phyloP scores from a whole-genome alignment of 805 yeast genomes.

The Candida broadrunensis region DNA sequence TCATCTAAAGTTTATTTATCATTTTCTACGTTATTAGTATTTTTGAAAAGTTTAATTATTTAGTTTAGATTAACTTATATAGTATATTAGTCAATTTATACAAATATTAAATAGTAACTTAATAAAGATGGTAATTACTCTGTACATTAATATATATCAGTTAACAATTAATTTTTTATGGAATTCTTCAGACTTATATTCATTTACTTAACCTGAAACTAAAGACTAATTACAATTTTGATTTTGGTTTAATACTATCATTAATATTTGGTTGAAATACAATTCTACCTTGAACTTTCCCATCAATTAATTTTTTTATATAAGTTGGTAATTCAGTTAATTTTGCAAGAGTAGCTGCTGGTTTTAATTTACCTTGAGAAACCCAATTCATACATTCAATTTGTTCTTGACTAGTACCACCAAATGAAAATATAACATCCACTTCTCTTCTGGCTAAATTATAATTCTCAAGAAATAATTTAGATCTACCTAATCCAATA shows the following conservation, averaged over 20 bases:
- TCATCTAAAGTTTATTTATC: no score
- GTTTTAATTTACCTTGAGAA: constrained; percentile 35
- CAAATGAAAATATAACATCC: constrained; percentile 36
- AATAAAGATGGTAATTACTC: no score
- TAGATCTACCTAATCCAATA: constrained; percentile 41
- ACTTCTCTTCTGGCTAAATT: constrained; percentile 41
- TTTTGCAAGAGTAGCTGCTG: constrained; percentile 25
- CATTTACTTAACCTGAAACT: no score
- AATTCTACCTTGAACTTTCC: constrained; percentile 41
- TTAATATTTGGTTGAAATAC: constrained; percentile 28
- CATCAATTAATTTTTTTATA: constrained; percentile 31
- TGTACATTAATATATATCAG: no score
- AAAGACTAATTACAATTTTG: no score
- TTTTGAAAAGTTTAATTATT: no score
- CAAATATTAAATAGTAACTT: no score
- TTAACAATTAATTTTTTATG: no score
- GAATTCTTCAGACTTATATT: no score
- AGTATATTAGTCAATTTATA: no score
- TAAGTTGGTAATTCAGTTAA: constrained; percentile 35
- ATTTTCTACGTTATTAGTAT: no score
- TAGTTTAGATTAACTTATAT: no score
- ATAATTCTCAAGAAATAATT: constrained; percentile 27
- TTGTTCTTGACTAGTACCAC: constrained; percentile 45
- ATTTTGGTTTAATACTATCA: neutral
- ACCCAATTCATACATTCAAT: constrained; percentile 43